A percentile compares a stretch with the other conserved stretches of the same genome.
phyloP scores from a whole-genome alignment of 352 stramenopile species.

The Pythium volutum region DNA sequence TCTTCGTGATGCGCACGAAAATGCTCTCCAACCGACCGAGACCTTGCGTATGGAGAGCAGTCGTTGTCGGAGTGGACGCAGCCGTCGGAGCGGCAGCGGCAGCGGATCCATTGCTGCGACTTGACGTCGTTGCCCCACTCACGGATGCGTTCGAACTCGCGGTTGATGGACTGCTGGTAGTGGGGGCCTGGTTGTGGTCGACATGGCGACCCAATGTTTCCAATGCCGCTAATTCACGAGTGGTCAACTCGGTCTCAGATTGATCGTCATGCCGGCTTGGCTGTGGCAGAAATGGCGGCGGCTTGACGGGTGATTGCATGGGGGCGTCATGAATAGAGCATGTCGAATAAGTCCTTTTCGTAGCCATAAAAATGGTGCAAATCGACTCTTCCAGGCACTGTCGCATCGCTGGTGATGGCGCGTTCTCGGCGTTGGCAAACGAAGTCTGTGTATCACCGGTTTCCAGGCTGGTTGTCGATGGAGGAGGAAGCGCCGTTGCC shows the following conservation, averaged over 20 bases:
- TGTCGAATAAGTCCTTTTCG: background rate
- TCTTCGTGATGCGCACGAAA: constrained; percentile 83
- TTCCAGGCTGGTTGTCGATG: background rate
- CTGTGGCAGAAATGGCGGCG: constrained; percentile 11
- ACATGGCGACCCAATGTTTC: constrained; percentile 15
- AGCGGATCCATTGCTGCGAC: constrained; percentile 7
- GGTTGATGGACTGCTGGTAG: background rate
- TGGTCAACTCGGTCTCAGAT: background rate
- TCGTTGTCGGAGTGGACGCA: background rate
- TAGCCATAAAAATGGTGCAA: background rate
- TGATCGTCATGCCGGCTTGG: background rate
- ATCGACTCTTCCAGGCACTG: background rate
- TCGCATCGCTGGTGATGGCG: background rate
- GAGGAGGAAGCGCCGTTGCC: background rate
- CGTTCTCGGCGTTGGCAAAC: background rate
- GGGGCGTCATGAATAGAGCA: constrained; percentile 11
- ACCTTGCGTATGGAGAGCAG: constrained; percentile 32
- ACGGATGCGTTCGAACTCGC: constrained; percentile 2
- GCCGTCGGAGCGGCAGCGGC: background rate
- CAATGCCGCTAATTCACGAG: constrained; percentile 10
- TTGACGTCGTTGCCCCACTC: background rate
- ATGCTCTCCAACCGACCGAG: constrained; percentile 77
- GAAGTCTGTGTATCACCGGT: background rate
- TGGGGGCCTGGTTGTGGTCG: background rate
- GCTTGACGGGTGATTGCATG: constrained; percentile 14